phyloP scores from a whole-genome alignment of 2,329 filamentous ascomycete genomes.

The Neurospora sp. region DNA sequence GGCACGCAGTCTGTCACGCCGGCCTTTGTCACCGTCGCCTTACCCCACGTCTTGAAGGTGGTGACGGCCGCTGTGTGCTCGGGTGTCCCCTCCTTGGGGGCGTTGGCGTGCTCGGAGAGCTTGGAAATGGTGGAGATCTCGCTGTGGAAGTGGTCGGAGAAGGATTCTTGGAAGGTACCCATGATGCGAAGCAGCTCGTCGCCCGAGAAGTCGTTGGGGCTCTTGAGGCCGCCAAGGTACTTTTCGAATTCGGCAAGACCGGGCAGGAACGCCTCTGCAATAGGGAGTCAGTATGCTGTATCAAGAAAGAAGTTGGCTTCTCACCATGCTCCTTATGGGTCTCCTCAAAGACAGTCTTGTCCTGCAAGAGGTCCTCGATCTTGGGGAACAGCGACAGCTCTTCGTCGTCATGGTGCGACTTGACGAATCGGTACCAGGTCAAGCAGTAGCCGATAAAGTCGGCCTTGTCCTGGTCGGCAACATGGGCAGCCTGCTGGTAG shows the following conservation, averaged over 20 bases:
- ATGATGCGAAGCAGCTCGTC: slow-evolving; percentile 38
- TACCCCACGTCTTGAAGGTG: slow-evolving; percentile 52
- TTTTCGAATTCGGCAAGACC: slow-evolving; percentile 41
- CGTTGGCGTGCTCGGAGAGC: slow-evolving; percentile 39
- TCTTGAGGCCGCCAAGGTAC: slow-evolving; percentile 36
- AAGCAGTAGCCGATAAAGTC: slow-evolving; percentile 50
- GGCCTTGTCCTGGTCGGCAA: slow-evolving; percentile 39
- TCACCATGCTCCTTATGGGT: slow-evolving; percentile 47
- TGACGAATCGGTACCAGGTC: slow-evolving; percentile 50
- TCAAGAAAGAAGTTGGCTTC: slow-evolving; percentile 4
- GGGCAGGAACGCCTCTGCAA: slow-evolving; percentile 36
- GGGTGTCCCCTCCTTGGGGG: slow-evolving; percentile 35
- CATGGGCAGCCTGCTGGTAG: slow-evolving; percentile 46
- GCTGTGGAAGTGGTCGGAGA: slow-evolving; percentile 45
- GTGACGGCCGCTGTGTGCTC: slow-evolving; percentile 35
- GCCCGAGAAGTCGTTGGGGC: slow-evolving; percentile 33
- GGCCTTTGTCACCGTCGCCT: slow-evolving; percentile 53
- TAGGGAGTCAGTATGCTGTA: not conserved
- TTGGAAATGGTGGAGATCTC: slow-evolving; percentile 43
- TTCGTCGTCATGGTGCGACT: slow-evolving; percentile 52
- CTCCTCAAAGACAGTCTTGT: slow-evolving; percentile 39
- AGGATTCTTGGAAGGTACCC: slow-evolving; percentile 38
- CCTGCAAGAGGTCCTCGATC: slow-evolving; percentile 40
- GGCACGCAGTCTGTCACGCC: slow-evolving; percentile 50
- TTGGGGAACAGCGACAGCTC: slow-evolving; percentile 46